A percentile compares a stretch with the other conserved stretches of the same genome.
Conservation (phyloP, 1,284 basidiomycete genomes). For the Neonothopanus nambi region DNA sequence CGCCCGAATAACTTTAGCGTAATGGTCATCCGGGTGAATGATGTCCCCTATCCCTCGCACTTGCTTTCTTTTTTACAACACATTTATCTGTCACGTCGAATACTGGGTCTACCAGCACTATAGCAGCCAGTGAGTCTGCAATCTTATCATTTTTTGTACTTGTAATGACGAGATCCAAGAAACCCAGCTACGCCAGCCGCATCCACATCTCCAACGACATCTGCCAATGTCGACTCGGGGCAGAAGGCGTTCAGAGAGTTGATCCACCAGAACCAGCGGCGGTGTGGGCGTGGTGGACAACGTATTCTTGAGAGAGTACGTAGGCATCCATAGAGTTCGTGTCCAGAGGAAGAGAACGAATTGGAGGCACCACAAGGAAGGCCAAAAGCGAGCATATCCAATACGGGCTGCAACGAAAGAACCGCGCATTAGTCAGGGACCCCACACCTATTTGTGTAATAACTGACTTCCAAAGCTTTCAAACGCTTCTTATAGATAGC, state of each 20-base stretch:
- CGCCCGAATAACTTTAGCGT: slow-evolving; percentile 59
- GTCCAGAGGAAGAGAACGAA: slow-evolving; percentile 23
- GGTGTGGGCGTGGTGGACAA: slow-evolving; percentile 20
- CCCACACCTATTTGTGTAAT: slow-evolving; percentile 8
- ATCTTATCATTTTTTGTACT: too few species aligned
- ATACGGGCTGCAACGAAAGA: slow-evolving; percentile 52
- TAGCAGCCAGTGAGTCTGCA: too few species aligned
- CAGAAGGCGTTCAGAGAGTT: slow-evolving; percentile 49
- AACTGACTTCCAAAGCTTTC: slow-evolving; percentile 52
- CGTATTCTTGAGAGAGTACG: slow-evolving; percentile 32
- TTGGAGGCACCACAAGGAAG: slow-evolving; percentile 42
- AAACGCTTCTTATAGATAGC: slow-evolving; percentile 78
- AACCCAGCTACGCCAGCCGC: too few species aligned
- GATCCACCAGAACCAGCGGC: slow-evolving; percentile 20
- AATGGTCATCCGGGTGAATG: slow-evolving; percentile 61
- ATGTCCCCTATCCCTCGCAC: too few species aligned
- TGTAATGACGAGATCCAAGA: too few species aligned
- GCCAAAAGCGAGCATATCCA: slow-evolving; percentile 61
- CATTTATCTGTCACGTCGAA: too few species aligned
- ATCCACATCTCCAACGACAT: too few species aligned
- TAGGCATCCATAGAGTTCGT: slow-evolving; percentile 44
- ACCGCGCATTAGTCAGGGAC: slow-evolving; percentile 11
- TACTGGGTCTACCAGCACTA: too few species aligned
- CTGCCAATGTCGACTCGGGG: slow-evolving; percentile 65
- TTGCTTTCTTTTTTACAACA: too few species aligned